A percentile compares a stretch with the other conserved stretches of the same genome.
Conservation (phyloP, 495 filamentous ascomycete genomes). For the Cairneyella variabilis region DNA sequence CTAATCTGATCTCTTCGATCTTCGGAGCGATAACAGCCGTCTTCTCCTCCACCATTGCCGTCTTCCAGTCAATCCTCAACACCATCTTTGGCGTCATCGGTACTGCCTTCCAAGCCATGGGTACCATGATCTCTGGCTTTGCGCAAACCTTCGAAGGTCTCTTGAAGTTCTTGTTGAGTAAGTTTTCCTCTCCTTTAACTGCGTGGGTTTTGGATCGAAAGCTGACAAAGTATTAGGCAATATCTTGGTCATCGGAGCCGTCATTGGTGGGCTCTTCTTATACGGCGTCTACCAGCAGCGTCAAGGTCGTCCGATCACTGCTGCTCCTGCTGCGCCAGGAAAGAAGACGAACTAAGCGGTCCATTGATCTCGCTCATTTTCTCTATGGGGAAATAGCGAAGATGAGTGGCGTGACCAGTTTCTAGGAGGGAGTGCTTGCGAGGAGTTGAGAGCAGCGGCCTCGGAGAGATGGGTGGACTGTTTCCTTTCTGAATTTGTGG, state of each 20-base stretch:
- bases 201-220: neutral
- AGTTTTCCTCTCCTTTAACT: conserved; percentile 11
- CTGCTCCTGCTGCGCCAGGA: neutral
- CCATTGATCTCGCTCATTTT: no score
- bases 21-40: conserved; percentile 23
- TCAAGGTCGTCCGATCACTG: conserved; percentile 18
- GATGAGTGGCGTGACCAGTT: no score
- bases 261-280: conserved; percentile 40
- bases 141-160: conserved; percentile 34
- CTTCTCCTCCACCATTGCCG: conserved; percentile 22
- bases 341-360: conserved; percentile 22
- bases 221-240: no score
- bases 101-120: conserved; percentile 26
- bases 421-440: no score
- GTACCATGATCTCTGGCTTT: conserved; percentile 20
- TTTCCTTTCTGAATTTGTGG: no score
- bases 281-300: conserved; percentile 38
- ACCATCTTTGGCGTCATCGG: conserved; percentile 31
- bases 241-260: conserved; percentile 45
- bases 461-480: no score
- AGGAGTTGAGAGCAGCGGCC: no score
- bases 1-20: conserved; percentile 34
- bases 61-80: conserved; percentile 34
- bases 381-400: no score
- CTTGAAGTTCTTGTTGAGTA: conserved; percentile 38